Evolutionary conservation across 331 rosid genomes (phyloP), one percentile per base, ranked within the genome.

Genomic region (Pyrus hybrid): DNA sequence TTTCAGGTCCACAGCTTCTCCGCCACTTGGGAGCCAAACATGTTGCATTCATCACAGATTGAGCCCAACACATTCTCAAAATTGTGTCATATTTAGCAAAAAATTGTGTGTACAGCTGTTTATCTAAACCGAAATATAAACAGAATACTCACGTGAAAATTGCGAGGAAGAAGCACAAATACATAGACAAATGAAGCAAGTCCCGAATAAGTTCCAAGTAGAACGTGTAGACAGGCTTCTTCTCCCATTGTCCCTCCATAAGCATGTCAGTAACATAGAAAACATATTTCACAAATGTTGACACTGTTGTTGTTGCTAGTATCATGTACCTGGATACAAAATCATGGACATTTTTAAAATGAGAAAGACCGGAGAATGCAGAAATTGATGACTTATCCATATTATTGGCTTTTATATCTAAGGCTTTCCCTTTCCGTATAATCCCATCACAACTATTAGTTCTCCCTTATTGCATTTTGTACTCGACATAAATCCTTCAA

Each of bases 191-290:
- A 85, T 95, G 99, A 76, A 95, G 97, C 83, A 95, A 85, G 93
- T 95, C 99, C 72, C 96, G 89, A 20, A 95, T 71, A 72, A 95
- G 97, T 79, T 95, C 99, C 88, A 95, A 84, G 81, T 92, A 95
- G 81, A 95, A 95, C 13, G 97, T 95, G 85, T 89, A 95, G 80
- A 95, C 91, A 25, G 95, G 97, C 83, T 92, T 95, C 82, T 28
- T 92, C 87, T 95, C 99, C 97, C 99, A 95, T 57, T 95, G 99
- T 72, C 97, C 97, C 76, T 95, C 99, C 99, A 90, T 95, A 76
- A 95, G 93, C 87, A 89, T 86, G 85, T 95, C 99, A 68, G 82
- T 86, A 33, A 95, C 97, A 75, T 92, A 95, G 91, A 95, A 95
- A 78, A 92, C 76, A 65, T 92, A 95, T 84, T 95, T 95, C 26